Evolutionary conservation across 2,329 filamentous ascomycete genomes (phyloP), one percentile per base, ranked within the genome.

Genomic region (Clarireedia sp.): DNA sequence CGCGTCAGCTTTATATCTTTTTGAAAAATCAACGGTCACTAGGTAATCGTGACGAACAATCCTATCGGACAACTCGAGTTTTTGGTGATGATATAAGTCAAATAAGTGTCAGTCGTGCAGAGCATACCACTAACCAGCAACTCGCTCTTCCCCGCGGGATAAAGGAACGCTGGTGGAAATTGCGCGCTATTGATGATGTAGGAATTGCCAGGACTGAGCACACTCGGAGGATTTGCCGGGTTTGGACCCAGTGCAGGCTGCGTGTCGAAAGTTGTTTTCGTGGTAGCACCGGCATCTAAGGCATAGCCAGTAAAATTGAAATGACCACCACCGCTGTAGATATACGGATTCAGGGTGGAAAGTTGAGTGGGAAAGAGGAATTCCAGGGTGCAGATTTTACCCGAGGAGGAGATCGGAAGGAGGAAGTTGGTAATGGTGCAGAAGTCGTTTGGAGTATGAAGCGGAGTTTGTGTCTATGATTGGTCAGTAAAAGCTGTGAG

Each of bases 391-490:
- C 58, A 58, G 3, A 51, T 58, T 38, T 60, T 60, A 3, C 43
- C 51, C 2, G 55, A 7, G 3, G 56, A 58, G 3, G 56, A 51
- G 1, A 43, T 44, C 2, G 59, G 59, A n/a, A 59, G 53, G 14
- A 53, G 45, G 41, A 57, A 47, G 47, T 57, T 61, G 54, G 58
- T 57, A 29, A 61, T 58, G 19, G 48, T 58, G 60, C 60, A 61
- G 51, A 60, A 33, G 44, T 60, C 54, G 46, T 57, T 57, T n/a
- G 56, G 56, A 3, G 56, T 58, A 7, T 60, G 55, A 23, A 54
- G 24, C 3, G 59, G 54, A 14, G 37, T 37, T 26, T 38, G 26
- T 7, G 51, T 57, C 38, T 41, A 33, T 33, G 10, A 10, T 14
- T 14, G 29, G 29, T 33, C 29, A 33, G 29, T 12, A 33, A 33